These are phyloP conservation scores for Hibiscus tridactylites DNA, from an alignment of 345 rosid genomes.

Conservation along the genomic window DNA sequence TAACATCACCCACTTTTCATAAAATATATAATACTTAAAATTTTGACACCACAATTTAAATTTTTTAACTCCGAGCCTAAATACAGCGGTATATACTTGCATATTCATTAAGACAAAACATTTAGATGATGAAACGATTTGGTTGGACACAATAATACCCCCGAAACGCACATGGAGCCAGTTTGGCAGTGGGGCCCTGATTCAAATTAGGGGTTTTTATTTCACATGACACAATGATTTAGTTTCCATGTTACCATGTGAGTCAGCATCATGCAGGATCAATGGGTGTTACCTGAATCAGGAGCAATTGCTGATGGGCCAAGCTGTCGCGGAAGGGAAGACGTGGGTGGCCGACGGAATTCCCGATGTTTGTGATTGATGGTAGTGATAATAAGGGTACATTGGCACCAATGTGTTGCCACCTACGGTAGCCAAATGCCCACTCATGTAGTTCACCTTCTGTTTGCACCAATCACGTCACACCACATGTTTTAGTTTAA, in stretches of 20 bases:
- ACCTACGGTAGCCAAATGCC: slow-evolving; percentile 49
- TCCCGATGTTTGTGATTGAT: slow-evolving; percentile 73
- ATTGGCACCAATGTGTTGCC: slow-evolving; percentile 70
- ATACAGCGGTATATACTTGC: too few relatives aligned
- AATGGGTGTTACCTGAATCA: slow-evolving; percentile 40
- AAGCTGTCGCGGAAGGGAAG: slow-evolving; percentile 38
- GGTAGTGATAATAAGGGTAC: slow-evolving; percentile 68
- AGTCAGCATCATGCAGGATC: background rate
- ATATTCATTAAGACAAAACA: background rate
- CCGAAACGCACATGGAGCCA: slow-evolving; percentile 1
- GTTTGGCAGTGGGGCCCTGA: background rate
- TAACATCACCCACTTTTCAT: too few relatives aligned
- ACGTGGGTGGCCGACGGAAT: slow-evolving; percentile 44
- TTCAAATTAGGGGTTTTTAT: background rate
- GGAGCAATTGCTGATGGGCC: slow-evolving; percentile 40
- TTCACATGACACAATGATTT: background rate
- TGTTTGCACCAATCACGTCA: slow-evolving; percentile 17
- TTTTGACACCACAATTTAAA: too few relatives aligned
- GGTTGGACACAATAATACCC: background rate
- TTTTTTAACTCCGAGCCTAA: too few relatives aligned
- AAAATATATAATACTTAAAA: too few relatives aligned
- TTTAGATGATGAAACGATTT: background rate
- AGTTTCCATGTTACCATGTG: slow-evolving; percentile 16
- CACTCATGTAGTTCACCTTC: slow-evolving; percentile 73
- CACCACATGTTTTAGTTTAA: too few relatives aligned